Conservation (phyloP, 805 yeast genomes). For the Spathaspora boniae region DNA sequence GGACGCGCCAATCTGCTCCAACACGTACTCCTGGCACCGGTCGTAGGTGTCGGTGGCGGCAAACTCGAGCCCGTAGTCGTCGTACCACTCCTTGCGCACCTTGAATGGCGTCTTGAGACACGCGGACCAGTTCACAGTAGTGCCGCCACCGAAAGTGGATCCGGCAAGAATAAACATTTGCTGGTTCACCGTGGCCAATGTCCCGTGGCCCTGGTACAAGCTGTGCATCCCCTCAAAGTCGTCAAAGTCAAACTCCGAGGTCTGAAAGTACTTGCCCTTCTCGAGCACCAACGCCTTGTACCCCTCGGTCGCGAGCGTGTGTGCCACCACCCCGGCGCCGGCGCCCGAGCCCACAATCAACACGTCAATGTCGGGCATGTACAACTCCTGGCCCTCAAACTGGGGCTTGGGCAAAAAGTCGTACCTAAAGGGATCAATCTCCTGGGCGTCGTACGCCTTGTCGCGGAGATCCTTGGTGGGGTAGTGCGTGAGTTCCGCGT, state of each 20-base stretch:
- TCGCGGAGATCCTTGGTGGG: constrained; percentile 33
- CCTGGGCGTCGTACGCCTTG: constrained; percentile 23
- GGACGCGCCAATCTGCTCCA: constrained; percentile 47
- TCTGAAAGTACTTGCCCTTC: constrained; percentile 44
- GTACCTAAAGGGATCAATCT: constrained; percentile 24
- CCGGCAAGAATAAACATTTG: constrained; percentile 45
- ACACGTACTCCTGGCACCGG: constrained; percentile 43
- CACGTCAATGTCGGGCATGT: constrained; percentile 40
- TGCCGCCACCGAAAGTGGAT: constrained; percentile 55
- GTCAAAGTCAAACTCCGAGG: constrained; percentile 30
- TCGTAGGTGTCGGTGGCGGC: constrained; percentile 43
- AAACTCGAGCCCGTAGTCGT: constrained; percentile 42
- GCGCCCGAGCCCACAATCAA: constrained; percentile 51
- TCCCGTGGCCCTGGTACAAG: constrained; percentile 41
- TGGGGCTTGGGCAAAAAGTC: constrained; percentile 28
- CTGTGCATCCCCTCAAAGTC: constrained; percentile 34
- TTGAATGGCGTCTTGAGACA: constrained; percentile 46
- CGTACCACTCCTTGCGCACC: constrained; percentile 51
- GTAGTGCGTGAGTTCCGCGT: constrained; percentile 34
- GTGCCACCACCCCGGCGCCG: constrained; percentile 53
- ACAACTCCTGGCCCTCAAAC: constrained; percentile 25
- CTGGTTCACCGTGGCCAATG: constrained; percentile 29
- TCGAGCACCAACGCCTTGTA: constrained; percentile 44
- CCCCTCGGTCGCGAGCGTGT: constrained; percentile 42
- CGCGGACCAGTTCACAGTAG: constrained; percentile 58